Conservation (phyloP, 176 grass and related monocot genomes). For the Eremochloa ophiuroides region DNA sequence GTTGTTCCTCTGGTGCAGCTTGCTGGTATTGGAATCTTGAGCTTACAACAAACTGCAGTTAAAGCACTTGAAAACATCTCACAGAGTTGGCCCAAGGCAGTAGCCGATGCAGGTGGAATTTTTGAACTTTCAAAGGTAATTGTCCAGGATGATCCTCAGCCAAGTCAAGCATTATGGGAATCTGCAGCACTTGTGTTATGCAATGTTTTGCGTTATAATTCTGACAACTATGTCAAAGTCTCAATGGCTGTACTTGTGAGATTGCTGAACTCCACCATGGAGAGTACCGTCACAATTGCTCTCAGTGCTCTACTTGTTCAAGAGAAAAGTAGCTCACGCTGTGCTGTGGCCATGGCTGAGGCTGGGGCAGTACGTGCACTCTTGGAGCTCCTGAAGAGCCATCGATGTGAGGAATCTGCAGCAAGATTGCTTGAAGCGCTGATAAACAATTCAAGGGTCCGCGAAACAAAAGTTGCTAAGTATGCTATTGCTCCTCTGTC, state of each 20-base stretch:
- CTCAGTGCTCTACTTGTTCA: constrained; percentile 90
- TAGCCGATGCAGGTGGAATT: constrained; percentile 92
- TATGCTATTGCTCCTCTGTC: constrained; percentile 83
- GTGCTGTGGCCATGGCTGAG: constrained; percentile 83
- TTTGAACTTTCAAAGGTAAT: constrained; percentile 98
- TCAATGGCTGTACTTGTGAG: constrained; percentile 92
- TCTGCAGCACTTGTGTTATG: constrained; percentile 92
- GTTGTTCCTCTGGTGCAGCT: constrained; percentile 92
- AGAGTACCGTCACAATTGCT: constrained; percentile 86
- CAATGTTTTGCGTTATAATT: constrained; percentile 86
- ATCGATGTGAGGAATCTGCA: constrained; percentile 83
- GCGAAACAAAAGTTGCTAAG: constrained; percentile 88
- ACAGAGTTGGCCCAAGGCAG: constrained; percentile 89
- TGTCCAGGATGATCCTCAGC: constrained; percentile 87
- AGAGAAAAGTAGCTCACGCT: constrained; percentile 77
- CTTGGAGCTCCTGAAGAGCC: constrained; percentile 74
- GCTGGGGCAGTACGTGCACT: constrained; percentile 85
- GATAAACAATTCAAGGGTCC: constrained; percentile 89
- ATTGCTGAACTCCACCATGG: constrained; percentile 65
- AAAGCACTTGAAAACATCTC: constrained; percentile 95
- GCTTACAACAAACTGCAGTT: constrained; percentile 91
- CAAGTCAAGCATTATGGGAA: constrained; percentile 90
- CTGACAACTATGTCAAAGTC: constrained; percentile 86
- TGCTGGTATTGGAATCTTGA: constrained; percentile 88
- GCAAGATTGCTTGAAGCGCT: constrained; percentile 89